These are phyloP conservation scores for Hymenoscyphus fraxineus DNA, from an alignment of 2,329 filamentous ascomycete species.

Conservation along the genomic window DNA sequence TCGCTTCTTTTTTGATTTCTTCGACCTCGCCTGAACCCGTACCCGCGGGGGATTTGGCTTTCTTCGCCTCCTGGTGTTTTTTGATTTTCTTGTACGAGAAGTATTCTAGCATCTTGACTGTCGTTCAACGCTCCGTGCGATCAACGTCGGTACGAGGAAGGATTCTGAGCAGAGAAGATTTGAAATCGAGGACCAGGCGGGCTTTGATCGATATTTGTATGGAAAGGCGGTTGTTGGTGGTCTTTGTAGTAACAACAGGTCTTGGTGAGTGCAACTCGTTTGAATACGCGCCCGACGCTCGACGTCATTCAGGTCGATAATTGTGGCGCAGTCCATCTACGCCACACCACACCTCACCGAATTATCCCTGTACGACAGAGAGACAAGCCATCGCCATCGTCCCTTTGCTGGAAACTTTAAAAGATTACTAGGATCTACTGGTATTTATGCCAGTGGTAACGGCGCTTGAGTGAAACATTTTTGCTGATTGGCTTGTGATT, in stretches of 20 bases:
- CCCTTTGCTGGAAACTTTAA: neutral
- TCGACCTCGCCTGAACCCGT: no score
- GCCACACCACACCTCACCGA: neutral
- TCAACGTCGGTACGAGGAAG: neutral
- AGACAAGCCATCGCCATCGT: neutral
- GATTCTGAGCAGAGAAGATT: neutral
- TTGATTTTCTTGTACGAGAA: constrained; percentile 60
- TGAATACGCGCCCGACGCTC: no score
- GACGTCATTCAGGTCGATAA: no score
- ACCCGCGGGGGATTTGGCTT: constrained; percentile 11
- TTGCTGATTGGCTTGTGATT: neutral
- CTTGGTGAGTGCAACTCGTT: no score
- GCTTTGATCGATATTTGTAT: neutral
- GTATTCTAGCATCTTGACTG: constrained; percentile 55
- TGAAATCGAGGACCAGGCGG: neutral
- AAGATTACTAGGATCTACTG: neutral
- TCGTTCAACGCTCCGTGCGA: neutral
- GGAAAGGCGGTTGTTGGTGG: neutral
- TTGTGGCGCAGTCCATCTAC: neutral
- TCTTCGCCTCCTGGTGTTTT: constrained; percentile 53
- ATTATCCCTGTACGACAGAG: neutral
- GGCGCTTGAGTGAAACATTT: neutral
- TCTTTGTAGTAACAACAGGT: neutral
- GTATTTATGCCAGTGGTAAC: neutral
- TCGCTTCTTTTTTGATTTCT: constrained; percentile 33